phyloP scores from a whole-genome alignment of 2,329 filamentous ascomycete species.

The Aspergillus brasiliensis region DNA sequence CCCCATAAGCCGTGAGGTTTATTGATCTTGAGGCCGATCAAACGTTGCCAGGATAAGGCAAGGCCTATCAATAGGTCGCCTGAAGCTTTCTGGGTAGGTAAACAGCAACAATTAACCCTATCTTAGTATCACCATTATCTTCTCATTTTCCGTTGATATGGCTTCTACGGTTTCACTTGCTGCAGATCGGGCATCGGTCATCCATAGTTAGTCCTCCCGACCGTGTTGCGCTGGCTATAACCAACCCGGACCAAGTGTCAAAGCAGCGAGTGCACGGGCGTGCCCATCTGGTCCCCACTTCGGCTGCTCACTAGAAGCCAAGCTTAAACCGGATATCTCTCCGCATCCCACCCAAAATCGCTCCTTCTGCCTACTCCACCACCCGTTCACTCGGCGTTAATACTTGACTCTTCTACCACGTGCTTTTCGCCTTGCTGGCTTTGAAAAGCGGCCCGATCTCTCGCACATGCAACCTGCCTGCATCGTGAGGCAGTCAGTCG shows the following conservation, averaged over 20 bases:
- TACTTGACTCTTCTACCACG: not conserved
- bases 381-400: not conserved
- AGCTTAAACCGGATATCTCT: not conserved
- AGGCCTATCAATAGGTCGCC: not conserved
- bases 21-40: not conserved
- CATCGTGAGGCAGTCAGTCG: not conserved
- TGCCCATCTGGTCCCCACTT: not conserved
- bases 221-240: not conserved
- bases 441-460: slow-evolving; percentile 1
- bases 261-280: not conserved
- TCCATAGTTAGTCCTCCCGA: not conserved
- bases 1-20: not conserved
- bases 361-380: not conserved
- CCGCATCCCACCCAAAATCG: not conserved
- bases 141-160: not conserved
- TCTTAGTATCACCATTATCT: not conserved
- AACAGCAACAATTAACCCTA: not conserved
- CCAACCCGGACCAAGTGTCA: slow-evolving; percentile 3
- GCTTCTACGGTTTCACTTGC: not conserved
- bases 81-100: not conserved
- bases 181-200: not conserved
- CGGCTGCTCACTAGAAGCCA: not conserved
- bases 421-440: not conserved
- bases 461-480: not conserved
- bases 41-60: not conserved